A percentile compares a stretch with the other conserved stretches of the same genome.
Conservation (phyloP, 83 land plant genomes). For the Picea abies region DNA sequence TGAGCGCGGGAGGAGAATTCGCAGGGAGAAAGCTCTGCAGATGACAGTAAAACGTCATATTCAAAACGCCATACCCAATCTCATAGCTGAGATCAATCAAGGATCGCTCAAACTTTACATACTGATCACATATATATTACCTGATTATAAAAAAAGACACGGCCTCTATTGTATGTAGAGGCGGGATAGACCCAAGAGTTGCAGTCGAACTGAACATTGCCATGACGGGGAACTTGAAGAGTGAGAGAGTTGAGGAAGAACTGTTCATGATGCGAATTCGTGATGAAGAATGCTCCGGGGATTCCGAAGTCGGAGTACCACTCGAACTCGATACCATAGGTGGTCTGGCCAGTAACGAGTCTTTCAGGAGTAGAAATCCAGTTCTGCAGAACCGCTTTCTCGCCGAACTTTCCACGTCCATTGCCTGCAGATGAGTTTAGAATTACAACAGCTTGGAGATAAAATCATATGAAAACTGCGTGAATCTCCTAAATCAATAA, state of each 20-base stretch:
- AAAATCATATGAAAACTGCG: no score
- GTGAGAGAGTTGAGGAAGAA: constrained; percentile 20
- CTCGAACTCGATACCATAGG: constrained; percentile 17
- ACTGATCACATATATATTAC: constrained; percentile 12
- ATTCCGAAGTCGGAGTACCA: constrained; percentile 38
- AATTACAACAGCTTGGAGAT: no score
- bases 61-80: no score
- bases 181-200: constrained; percentile 28
- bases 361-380: background rate
- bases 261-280: constrained; percentile 32
- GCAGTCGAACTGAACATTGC: constrained; percentile 21
- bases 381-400: constrained; percentile 18
- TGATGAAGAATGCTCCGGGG: constrained; percentile 49
- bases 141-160: constrained; percentile 53
- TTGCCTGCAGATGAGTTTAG: no score
- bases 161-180: constrained; percentile 13
- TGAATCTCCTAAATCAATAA: no score
- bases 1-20: no score
- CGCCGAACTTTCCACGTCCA: background rate
- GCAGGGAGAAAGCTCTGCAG: constrained; percentile 42
- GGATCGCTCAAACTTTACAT: no score
- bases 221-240: constrained; percentile 17
- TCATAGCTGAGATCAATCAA: no score
- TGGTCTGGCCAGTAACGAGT: constrained; percentile 4
- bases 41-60: background rate